Evolutionary conservation across 2,329 filamentous ascomycete genomes (phyloP).

Genomic region (Ophiostoma novo-ulmi): DNA sequence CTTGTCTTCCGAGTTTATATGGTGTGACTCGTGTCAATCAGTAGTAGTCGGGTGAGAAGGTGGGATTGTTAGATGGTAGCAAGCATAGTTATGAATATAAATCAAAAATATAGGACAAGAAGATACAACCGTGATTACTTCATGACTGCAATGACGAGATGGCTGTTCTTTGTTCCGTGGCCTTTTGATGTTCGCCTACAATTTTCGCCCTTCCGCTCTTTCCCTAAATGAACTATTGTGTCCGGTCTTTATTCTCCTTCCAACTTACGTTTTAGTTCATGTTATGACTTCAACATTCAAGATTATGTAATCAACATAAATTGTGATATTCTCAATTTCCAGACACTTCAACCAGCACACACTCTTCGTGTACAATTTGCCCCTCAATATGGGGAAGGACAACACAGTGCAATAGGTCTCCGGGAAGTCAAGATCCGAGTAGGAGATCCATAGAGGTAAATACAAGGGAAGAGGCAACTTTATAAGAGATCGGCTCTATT

Average conservation of each 20-base stretch:
- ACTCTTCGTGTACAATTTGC: background rate
- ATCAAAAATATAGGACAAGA: no score
- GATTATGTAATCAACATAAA: background rate
- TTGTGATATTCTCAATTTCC: no score
- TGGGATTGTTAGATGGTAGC: background rate
- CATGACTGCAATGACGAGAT: background rate
- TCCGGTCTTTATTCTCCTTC: background rate
- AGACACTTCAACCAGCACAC: background rate
- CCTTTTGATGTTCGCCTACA: background rate
- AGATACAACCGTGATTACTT: no score
- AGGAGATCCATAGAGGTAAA: background rate
- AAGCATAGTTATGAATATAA: background rate
- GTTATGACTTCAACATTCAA: background rate
- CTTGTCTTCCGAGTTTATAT: background rate
- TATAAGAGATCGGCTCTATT: no score
- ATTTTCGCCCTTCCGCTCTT: background rate
- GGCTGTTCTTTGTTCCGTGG: background rate
- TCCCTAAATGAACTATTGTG: background rate
- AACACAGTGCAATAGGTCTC: background rate
- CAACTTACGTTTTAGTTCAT: background rate
- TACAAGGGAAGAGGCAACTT: no score
- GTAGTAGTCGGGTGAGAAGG: no score
- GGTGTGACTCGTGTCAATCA: conserved; percentile 1
- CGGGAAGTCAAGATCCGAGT: background rate
- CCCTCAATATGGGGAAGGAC: background rate